Conservation (phyloP, 129 eudicot species). For the Lonicera japonica region DNA sequence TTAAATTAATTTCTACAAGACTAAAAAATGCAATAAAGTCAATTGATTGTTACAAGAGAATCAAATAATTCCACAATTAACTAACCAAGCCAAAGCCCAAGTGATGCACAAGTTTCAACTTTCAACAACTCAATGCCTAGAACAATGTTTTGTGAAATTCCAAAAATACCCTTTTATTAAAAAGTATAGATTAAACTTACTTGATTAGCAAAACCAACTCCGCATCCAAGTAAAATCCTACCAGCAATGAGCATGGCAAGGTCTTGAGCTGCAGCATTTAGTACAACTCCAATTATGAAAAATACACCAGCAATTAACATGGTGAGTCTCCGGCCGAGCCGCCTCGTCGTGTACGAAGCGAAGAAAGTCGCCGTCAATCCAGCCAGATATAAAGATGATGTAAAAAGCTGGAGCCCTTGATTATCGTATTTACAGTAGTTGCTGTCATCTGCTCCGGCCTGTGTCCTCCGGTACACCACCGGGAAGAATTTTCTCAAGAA, state of each 20-base stretch:
- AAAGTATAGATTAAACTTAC: conserved; percentile 18
- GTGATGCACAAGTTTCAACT: background rate
- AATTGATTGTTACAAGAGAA: background rate
- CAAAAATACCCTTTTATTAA: background rate
- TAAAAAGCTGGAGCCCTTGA: conserved; percentile 83
- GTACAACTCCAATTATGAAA: conserved; percentile 60
- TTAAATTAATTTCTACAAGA: too few species aligned
- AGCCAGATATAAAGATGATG: conserved; percentile 86
- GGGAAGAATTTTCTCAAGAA: conserved; percentile 87
- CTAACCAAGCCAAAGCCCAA: background rate
- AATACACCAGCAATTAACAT: conserved; percentile 89
- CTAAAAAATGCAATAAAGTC: too few species aligned
- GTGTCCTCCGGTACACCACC: conserved; percentile 40
- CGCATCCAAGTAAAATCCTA: conserved; percentile 85
- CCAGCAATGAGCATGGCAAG: conserved; percentile 87
- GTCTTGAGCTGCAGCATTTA: conserved; percentile 76
- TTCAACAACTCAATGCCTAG: background rate
- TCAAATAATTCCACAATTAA: background rate
- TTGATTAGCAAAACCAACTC: conserved; percentile 98
- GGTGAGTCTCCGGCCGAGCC: conserved; percentile 58
- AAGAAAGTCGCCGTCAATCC: conserved; percentile 91
- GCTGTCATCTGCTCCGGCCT: conserved; percentile 14
- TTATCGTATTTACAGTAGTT: conserved; percentile 93
- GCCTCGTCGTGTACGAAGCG: conserved; percentile 83
- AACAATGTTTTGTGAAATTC: background rate